Base-by-base conservation (phyloP, 2,329 filamentous ascomycete species). In the Botrytis aclada region DNA sequence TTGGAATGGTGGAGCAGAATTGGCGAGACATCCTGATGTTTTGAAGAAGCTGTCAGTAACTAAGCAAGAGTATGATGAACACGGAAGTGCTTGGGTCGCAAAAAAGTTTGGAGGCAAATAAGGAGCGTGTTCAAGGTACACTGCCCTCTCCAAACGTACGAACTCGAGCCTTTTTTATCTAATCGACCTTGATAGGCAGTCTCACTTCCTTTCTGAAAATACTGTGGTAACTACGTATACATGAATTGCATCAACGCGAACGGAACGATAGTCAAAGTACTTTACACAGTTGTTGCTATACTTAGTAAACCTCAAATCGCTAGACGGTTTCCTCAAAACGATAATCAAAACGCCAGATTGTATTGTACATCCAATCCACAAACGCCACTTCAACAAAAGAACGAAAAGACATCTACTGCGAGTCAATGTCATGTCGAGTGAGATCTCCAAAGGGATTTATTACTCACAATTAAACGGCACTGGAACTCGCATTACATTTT, bases 51-150 rank as follows among this genome's bases (percentile, higher is more conserved):
- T 94, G 20, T 87, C 89, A 2, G 92, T 98, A n/a, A 96, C 93
- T 0, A 93, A 93, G 80, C 88, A 92, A 74, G 94, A 99, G 80
- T 99, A 99, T 81, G 89, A 96, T 69, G 96, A 99, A 82, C 84
- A 94, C 79, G 96, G 96, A 14, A 88, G 88, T 72, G 85, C 84
- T 1, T 95, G 93, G 93, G 86, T 93, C 37, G 89, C 89, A 41
- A 90, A 89, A 78, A 93, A 88, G 79, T 96, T 97, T 80, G 84
- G 84, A 22, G 84, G 84, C n/a, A 74, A 73, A 70, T 78, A 58
- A 73, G 61, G 61, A 41, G 20, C 61, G 34, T 16, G 25, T 20
- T 63, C 18, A 41, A 37, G 18, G 22, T 25, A 62, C 69, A 45
- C 47, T 63, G 63, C 65, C 37, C 64, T 41, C 51, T 29, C 51